phyloP scores from a whole-genome alignment of 2,329 filamentous ascomycete species.

The Fusarium cicatricum region DNA sequence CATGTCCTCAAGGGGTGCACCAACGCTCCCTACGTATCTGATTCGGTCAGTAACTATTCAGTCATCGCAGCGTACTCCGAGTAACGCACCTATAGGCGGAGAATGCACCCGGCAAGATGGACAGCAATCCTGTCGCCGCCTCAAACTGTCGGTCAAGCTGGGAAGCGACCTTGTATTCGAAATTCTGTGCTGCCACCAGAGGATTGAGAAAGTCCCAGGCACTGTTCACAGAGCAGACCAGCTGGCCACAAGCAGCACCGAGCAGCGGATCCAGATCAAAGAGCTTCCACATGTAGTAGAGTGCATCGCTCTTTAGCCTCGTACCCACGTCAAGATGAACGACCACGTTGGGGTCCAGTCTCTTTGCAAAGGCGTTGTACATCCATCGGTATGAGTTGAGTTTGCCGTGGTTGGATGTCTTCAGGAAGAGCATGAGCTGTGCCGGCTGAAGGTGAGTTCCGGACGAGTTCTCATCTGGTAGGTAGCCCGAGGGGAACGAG shows the following conservation, averaged over 20 bases:
- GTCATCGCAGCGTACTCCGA: too few species aligned
- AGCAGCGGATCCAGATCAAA: background rate
- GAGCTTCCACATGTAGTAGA: too few species aligned
- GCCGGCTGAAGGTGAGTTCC: too few species aligned
- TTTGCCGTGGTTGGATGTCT: too few species aligned
- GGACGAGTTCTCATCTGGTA: too few species aligned
- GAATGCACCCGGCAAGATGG: background rate
- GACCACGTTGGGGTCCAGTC: too few species aligned
- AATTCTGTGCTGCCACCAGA: background rate
- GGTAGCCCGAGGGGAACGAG: too few species aligned
- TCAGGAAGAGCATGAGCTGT: too few species aligned
- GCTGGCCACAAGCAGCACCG: background rate
- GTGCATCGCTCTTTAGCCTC: too few species aligned
- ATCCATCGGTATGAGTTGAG: too few species aligned
- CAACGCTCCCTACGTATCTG: slow-evolving; percentile 3
- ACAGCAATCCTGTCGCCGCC: background rate
- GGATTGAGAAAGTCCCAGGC: background rate
- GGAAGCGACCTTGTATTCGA: background rate
- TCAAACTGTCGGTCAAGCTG: background rate
- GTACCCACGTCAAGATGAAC: too few species aligned
- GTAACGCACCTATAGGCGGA: background rate
- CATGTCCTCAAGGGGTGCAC: slow-evolving; percentile 17
- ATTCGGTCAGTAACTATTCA: background rate
- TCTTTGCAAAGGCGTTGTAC: too few species aligned
- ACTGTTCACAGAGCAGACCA: background rate